Percentiles rank a stretch among this genome's conserved stretches.
phyloP scores from a whole-genome alignment of 164 flowering plant species.

The Piper longum region DNA sequence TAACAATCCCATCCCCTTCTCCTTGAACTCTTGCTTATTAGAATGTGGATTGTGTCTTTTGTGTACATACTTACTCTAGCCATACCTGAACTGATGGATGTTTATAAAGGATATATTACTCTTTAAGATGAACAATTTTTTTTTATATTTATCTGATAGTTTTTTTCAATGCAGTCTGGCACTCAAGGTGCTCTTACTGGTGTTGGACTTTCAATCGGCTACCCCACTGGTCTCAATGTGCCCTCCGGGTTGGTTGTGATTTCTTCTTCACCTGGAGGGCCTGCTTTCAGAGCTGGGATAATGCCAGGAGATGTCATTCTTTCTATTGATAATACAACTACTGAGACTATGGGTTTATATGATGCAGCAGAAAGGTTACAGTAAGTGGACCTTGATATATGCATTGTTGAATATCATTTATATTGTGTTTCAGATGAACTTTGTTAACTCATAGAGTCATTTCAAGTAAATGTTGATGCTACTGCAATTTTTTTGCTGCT shows the following conservation, averaged over 20 bases:
- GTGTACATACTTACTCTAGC: neutral
- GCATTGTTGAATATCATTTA: too few species aligned
- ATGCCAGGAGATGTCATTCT: constrained; percentile 70
- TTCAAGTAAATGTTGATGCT: too few species aligned
- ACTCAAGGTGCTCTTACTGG: constrained; percentile 93
- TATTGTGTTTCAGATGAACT: neutral
- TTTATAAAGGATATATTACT: too few species aligned
- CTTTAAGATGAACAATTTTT: neutral
- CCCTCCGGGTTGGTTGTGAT: constrained; percentile 69
- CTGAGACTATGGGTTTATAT: constrained; percentile 76
- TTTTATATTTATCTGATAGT: constrained; percentile 11
- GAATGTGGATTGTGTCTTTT: neutral
- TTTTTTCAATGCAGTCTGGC: constrained; percentile 96
- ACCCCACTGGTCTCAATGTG: constrained; percentile 41
- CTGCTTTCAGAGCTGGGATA: constrained; percentile 82
- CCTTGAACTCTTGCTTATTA: constrained; percentile 1
- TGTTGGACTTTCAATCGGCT: constrained; percentile 90
- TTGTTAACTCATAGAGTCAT: too few species aligned
- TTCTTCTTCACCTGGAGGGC: constrained; percentile 90
- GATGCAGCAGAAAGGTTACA: constrained; percentile 93
- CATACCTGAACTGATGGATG: too few species aligned
- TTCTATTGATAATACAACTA: constrained; percentile 54
- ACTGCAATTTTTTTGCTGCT: neutral
- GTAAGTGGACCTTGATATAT: constrained; percentile 24
- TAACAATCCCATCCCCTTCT: constrained; percentile 20